phyloP scores from a whole-genome alignment of 2,329 filamentous ascomycete species.

The Neurospora sp. region DNA sequence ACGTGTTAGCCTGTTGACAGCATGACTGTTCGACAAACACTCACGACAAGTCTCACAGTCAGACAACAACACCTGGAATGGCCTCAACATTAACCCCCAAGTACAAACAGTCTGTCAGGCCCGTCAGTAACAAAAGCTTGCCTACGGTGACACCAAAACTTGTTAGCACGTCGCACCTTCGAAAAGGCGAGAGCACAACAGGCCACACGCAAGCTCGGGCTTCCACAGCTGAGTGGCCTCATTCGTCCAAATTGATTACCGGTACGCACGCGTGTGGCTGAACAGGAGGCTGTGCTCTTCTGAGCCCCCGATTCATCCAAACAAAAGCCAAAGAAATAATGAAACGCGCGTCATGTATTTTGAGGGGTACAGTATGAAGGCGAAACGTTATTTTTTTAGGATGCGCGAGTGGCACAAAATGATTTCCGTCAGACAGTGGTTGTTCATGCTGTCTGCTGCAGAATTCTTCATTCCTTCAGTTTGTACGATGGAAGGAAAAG shows the following conservation, averaged over 20 bases:
- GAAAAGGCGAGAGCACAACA: neutral
- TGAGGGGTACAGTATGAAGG: neutral
- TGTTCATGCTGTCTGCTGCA: neutral
- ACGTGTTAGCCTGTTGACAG: too few relatives aligned
- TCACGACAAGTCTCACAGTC: too few relatives aligned
- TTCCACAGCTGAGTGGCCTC: neutral
- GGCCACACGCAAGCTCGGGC: neutral
- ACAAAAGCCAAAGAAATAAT: neutral
- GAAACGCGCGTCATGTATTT: neutral
- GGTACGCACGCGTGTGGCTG: neutral
- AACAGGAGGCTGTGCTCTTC: neutral
- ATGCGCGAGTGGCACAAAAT: neutral
- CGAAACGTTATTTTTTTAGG: neutral
- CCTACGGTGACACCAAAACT: neutral
- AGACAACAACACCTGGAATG: too few relatives aligned
- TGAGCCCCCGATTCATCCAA: neutral
- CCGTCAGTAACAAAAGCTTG: neutral
- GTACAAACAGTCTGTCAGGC: neutral
- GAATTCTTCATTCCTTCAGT: neutral
- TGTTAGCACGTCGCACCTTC: neutral
- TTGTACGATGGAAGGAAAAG: neutral
- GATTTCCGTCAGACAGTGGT: neutral
- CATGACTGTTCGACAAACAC: too few relatives aligned
- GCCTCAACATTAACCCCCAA: too few relatives aligned
- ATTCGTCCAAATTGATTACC: neutral